Percentiles rank a stretch among this genome's conserved stretches.
Evolutionary conservation across 1,284 basidiomycete species (phyloP).

Genomic region (Termitomyces sp.): DNA sequence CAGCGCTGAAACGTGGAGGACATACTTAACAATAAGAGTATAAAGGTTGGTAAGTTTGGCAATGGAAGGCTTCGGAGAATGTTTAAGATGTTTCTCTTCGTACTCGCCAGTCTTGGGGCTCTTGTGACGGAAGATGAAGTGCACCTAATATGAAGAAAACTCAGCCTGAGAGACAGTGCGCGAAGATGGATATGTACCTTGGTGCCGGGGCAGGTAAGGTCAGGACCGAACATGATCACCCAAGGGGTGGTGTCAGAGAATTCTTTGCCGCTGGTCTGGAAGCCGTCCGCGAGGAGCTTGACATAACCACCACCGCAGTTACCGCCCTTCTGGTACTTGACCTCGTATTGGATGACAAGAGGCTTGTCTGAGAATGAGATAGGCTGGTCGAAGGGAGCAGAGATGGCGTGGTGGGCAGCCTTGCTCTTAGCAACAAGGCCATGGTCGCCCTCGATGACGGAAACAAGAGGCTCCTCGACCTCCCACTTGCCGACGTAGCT

Average conservation of each 20-base stretch:
- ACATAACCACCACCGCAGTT: conserved; percentile 99
- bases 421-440: conserved; percentile 91
- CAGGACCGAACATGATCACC: conserved; percentile 94
- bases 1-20: conserved; percentile 16
- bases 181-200: conserved; percentile 48
- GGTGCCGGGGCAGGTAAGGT: conserved; percentile 81
- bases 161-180: background rate
- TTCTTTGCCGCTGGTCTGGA: conserved; percentile 88
- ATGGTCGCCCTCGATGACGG: conserved; percentile 78
- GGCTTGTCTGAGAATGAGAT: conserved; percentile 86
- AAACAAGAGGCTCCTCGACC: conserved; percentile 80
- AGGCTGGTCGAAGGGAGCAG: conserved; percentile 78
- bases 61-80: conserved; percentile 80
- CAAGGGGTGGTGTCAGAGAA: conserved; percentile 98
- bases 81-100: conserved; percentile 95
- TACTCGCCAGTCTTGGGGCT: conserved; percentile 86
- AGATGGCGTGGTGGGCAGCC: conserved; percentile 96
- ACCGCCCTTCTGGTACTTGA: conserved; percentile 98
- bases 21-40: conserved; percentile 86
- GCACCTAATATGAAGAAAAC: conserved; percentile 48
- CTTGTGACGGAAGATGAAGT: conserved; percentile 98
- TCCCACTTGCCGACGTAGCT: conserved; percentile 97
- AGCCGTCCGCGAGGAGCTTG: conserved; percentile 92
- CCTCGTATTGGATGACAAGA: conserved; percentile 97
- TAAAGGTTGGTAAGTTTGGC: conserved; percentile 89